Evolutionary conservation across 352 stramenopile genomes (phyloP), one percentile per base, ranked within the genome.

Genomic region (Globisporangium nagaii): DNA sequence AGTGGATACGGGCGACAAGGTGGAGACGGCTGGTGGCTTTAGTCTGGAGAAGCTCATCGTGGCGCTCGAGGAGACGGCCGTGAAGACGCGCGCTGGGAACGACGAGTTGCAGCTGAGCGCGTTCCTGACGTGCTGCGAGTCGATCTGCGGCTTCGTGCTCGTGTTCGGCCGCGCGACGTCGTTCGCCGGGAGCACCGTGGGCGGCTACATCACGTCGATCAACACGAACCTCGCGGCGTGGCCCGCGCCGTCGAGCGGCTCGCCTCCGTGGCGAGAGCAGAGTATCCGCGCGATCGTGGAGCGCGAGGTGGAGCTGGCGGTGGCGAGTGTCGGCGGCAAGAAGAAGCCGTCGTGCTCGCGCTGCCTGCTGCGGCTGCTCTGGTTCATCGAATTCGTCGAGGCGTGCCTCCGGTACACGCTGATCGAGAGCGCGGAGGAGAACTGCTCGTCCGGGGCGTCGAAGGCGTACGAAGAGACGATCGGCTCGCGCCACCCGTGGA

Each of bases 381-480:
- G 83, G 83, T 93, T 93, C 45, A 50, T 93, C 27, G 78, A 93
- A 63, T 93, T 93, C 35, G 83, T 93, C 35, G 80, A 90, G 42
- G 77, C 80, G 17, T 90, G 73, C 17, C 56, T 93, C 10, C 64
- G 72, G 35, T 74, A 89, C 54, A 83, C 72, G n/a, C 51, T 91
- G 39, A 57, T 90, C 25, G 75, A 88, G 35, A 87, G 70, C 48
- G 62, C 55, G 15, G 73, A 84, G 20, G 83, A 93, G n/a, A 79
- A 71, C 48, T 87, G 80, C 51, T 72, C 73, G 28, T 61, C 69
- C 6, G 78, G 75, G 4, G 77, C 81, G 15, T 84, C 73, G 44
- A 88, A 88, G 54, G 83, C 83, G 10, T 93, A 93, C 66, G 80
- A 93, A 56, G 77, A 90, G 55, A 93, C 83, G 30, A 72, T 93